Percentiles rank a stretch among this genome's conserved stretches.
Conservation (phyloP, 768 basidiomycete genomes). For the Russula lepida region DNA sequence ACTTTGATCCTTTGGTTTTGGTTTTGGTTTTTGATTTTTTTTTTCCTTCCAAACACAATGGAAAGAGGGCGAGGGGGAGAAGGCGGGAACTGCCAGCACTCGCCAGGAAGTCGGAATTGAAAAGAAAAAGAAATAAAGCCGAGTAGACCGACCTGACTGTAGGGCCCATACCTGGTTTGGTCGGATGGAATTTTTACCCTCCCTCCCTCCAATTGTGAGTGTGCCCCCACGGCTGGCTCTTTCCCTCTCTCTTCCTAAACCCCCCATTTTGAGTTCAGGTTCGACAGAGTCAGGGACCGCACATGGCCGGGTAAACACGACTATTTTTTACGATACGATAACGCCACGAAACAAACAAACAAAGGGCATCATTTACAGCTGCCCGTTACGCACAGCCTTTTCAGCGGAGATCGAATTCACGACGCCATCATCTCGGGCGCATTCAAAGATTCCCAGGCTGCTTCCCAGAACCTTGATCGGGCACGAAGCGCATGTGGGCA, state of each 20-base stretch:
- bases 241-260: not conserved
- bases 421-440: constrained; percentile 14
- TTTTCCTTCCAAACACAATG: not conserved
- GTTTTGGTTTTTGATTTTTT: not conserved
- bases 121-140: constrained; percentile 6
- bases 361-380: constrained; percentile 2
- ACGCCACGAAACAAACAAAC: constrained; percentile 17
- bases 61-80: not conserved
- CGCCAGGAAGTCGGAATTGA: constrained; percentile 4
- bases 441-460: constrained; percentile 13
- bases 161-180: not conserved
- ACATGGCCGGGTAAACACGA: not conserved
- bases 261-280: not conserved
- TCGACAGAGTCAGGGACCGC: not conserved
- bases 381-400: constrained; percentile 18
- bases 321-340: not conserved
- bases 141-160: not conserved
- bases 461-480: constrained; percentile 19
- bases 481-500: constrained; percentile 1
- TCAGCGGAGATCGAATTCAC: constrained; percentile 5
- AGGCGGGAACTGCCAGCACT: not conserved
- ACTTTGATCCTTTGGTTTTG: too few relatives aligned
- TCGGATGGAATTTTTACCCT: not conserved
- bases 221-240: not conserved
- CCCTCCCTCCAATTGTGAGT: not conserved